phyloP scores from a whole-genome alignment of 768 basidiomycete species.

The Amanita phalloides region DNA sequence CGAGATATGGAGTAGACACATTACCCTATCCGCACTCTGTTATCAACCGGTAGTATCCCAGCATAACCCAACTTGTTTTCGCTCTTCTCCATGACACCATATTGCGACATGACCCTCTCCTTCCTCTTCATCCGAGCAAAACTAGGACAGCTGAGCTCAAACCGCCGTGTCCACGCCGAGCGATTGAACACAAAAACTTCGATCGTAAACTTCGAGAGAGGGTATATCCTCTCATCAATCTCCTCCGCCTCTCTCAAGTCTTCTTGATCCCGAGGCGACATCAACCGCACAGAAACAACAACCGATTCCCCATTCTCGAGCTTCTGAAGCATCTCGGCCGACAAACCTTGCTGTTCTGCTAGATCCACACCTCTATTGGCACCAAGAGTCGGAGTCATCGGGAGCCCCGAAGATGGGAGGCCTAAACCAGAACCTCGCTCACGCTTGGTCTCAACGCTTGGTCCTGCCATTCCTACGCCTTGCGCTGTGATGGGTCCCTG shows the following conservation, averaged over 20 bases:
- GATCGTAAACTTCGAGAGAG: constrained; percentile 65
- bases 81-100: constrained; percentile 16
- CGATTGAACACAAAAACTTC: constrained; percentile 87
- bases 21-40: constrained; percentile 71
- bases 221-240: constrained; percentile 43
- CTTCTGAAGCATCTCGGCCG: not conserved
- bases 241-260: constrained; percentile 12
- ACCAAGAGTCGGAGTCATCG: constrained; percentile 54
- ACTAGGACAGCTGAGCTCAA: constrained; percentile 66
- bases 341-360: constrained; percentile 19
- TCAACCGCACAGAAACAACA: constrained; percentile 57
- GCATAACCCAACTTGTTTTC: constrained; percentile 33
- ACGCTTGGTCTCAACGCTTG: constrained; percentile 58
- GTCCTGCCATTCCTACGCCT: constrained; percentile 36
- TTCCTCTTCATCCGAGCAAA: constrained; percentile 32
- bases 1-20: constrained; percentile 17
- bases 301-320: constrained; percentile 40
- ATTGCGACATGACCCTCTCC: constrained; percentile 16
- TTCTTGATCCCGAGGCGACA: constrained; percentile 16
- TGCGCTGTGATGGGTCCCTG: constrained; percentile 45
- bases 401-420: constrained; percentile 10
- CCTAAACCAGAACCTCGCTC: constrained; percentile 30
- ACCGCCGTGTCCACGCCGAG: constrained; percentile 61
- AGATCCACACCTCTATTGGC: constrained; percentile 37
- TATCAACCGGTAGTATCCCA: constrained; percentile 68